These are phyloP conservation scores for Amanita polypyramis DNA, from an alignment of 768 basidiomycete species.

Conservation along the genomic window DNA sequence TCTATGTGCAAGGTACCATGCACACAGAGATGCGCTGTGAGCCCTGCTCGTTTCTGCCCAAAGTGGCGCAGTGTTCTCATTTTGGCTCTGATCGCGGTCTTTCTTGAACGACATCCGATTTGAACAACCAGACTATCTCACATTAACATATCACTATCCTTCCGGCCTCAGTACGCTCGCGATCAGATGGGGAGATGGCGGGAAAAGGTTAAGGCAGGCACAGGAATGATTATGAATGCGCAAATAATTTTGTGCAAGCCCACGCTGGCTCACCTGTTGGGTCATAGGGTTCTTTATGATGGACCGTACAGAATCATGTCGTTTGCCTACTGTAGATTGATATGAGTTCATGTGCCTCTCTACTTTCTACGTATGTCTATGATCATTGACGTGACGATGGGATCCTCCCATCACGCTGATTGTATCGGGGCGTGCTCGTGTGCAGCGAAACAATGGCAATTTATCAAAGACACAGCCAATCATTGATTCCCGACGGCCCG, in stretches of 20 bases:
- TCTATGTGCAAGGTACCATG: not conserved
- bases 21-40: not conserved
- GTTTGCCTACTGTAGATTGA: not conserved
- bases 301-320: not conserved
- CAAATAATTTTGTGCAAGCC: not conserved
- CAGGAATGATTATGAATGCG: not conserved
- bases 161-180: not conserved
- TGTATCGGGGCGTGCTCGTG: no score
- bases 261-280: not conserved
- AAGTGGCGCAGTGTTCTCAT: not conserved
- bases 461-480: no score
- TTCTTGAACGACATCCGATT: constrained; percentile 1
- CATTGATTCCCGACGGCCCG: no score
- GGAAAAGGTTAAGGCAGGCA: not conserved
- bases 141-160: constrained; percentile 2
- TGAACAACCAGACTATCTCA: not conserved
- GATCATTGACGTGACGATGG: not conserved
- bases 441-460: no score
- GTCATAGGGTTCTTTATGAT: not conserved
- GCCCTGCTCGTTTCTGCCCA: not conserved
- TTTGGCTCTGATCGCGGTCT: not conserved
- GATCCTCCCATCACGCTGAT: no score
- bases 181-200: not conserved
- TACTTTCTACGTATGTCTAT: not conserved
- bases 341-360: not conserved